Base-by-base conservation (phyloP, 164 flowering plant genomes). In the Annona squamosa region DNA sequence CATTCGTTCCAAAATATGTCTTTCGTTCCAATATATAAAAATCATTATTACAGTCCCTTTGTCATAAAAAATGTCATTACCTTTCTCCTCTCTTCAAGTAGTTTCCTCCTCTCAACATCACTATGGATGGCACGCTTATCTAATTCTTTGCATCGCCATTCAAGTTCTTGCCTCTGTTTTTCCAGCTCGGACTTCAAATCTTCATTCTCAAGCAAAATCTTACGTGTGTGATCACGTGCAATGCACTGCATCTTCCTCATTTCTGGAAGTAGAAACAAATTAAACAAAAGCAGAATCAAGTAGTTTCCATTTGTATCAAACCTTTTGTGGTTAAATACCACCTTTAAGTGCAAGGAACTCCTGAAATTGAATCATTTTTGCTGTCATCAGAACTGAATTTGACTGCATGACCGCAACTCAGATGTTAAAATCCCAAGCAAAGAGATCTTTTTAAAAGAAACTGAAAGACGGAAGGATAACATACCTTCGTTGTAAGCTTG, bases 401-500 rank as follows among this genome's bases (percentile, higher is more conserved):
- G 37, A 66, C 44, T 1, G 48, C 7, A 10, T 66, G 5, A 42
- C 41, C 37, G 37, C 5, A 3, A 46, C 65, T 52, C 46, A 19
- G 13, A 59, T 18, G 46, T 7, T 19, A 26, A 76, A 0, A 43
- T 67, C 16, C 5, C 45, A 67, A 46, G 10, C 44, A 10, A 43
- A 5, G 13, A 19, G 67, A 64, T 5, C 13, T 46, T 44, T 37
- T 9, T 44, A 5, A 66, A 46, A 68, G 41, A n/a, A 12, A 16
- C 44, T 10, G 10, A 68, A 2, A 17, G 9, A 46, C 19, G 56
- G n/a, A 4, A 68, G 45, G 68, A 66, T 37, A 17, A 69, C 67
- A 77, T 59, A 90, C 98, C 94, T 84, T 88, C 89, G 74, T 89
- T 87, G 74, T 90, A 89, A 19, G 80, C 46, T 43, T 85, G 86